Evolutionary conservation across 2,329 filamentous ascomycete genomes (phyloP).

Genomic region (Diplodia scrobiculata): DNA sequence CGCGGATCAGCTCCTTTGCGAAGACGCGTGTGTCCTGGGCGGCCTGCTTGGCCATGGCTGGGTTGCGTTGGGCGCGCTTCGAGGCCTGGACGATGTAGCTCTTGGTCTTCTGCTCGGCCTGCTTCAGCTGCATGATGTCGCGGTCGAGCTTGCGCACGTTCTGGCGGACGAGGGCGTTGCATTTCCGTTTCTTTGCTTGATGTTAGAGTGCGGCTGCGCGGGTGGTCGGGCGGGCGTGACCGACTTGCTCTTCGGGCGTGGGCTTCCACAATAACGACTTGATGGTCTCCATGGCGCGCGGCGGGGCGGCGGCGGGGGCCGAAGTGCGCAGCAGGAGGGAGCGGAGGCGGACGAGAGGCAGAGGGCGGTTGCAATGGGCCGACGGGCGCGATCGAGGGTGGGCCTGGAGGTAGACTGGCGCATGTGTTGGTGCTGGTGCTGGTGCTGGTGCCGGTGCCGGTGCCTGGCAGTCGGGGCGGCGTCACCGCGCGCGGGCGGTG

Average conservation of each 20-base stretch:
- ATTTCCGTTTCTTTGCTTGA: conserved; percentile 80
- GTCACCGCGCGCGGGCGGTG: conserved; percentile 8
- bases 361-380: not conserved
- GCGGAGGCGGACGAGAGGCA: not conserved
- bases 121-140: conserved; percentile 77
- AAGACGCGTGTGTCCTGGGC: conserved; percentile 82
- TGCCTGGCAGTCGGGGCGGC: not conserved
- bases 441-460: not conserved
- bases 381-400: not conserved
- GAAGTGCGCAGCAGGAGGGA: not conserved
- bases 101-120: conserved; percentile 72
- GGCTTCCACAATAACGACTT: conserved; percentile 86
- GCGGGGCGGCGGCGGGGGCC: not conserved
- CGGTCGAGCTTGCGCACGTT: conserved; percentile 95
- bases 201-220: conserved; percentile 2
- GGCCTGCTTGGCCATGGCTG: conserved; percentile 76
- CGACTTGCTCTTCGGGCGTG: conserved; percentile 88
- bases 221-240: conserved; percentile 33
- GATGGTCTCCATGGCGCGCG: conserved; percentile 74
- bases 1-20: conserved; percentile 80
- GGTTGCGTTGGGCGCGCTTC: conserved; percentile 77
- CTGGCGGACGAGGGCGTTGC: conserved; percentile 82
- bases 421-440: not conserved
- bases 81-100: conserved; percentile 81
- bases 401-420: not conserved